Base-by-base conservation (phyloP, 164 flowering plant species). In the Macadamia integrifolia region DNA sequence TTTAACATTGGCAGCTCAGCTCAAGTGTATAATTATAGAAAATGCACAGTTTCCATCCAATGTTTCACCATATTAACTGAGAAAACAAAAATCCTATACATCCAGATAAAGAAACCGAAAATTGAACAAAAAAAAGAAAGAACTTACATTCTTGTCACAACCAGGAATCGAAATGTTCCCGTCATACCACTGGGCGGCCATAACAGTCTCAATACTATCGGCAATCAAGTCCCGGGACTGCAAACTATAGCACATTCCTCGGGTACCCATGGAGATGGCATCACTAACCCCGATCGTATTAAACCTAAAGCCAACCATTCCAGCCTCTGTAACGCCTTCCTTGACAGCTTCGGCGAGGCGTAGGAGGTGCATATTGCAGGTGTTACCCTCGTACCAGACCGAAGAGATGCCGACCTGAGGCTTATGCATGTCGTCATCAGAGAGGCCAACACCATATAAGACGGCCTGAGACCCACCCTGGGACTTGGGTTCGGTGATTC, bases 311-410 rank as follows among this genome's bases (percentile, higher is more conserved):
- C 94, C 96, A 1, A 90, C 92, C 93, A 92, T 86, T 10, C 94
- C 97, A 1, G 93, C 91, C 48, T 88, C 93, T 50, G 32, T 7
- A 0, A 95, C 97, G 6, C 99, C 99, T 66, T 83, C 84, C 72
- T 86, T 92, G 52, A 91, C 99, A 0, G 85, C 99, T 78, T 86
- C 98, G 9, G 94, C 87, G 14, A 95, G 82, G 61, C 62, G 60
- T 69, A 89, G 15, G 29, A 95, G 71, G 64, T 95, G 99, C 99
- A 95, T 95, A 67, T 95, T 95, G 65, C 99, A 95, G 9, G 99
- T 95, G 75, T 95, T 95, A 0, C 98, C 99, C 63, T 95, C 99
- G 74, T 92, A 95, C 99, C 99, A 95, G 10, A 95, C 97, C 0
- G 99, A 92, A 0, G 99, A 95, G 9, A 95, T 87, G 6, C 99